These are phyloP conservation scores for Syzygium syzygioides DNA, from an alignment of 441 rosid species.

Conservation along the genomic window DNA sequence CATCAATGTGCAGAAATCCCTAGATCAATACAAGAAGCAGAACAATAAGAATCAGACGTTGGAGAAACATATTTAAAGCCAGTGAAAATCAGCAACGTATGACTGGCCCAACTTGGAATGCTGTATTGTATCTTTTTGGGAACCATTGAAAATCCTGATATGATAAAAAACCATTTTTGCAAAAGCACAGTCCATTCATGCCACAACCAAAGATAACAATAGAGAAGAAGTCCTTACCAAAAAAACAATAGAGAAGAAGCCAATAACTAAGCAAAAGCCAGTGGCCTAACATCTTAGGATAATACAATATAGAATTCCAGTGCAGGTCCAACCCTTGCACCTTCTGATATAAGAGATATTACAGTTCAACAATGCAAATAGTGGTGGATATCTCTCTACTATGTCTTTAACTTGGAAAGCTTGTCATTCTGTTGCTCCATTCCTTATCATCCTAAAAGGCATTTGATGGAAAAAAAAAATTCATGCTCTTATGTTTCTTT, in stretches of 20 bases:
- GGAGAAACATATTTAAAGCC: conserved; percentile 11
- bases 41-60: not conserved
- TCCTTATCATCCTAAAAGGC: not conserved
- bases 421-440: not conserved
- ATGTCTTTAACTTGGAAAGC: not conserved
- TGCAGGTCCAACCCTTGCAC: not conserved
- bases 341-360: not conserved
- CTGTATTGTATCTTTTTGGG: not conserved
- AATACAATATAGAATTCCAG: not conserved
- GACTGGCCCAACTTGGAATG: not conserved
- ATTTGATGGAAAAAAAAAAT: not conserved
- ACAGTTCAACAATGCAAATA: not conserved
- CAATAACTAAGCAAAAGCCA: not conserved
- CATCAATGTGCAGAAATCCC: conserved; percentile 94
- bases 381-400: not conserved
- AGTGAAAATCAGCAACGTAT: conserved; percentile 3
- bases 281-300: not conserved
- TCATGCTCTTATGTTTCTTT: not conserved
- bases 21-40: not conserved
- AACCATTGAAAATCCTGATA: not conserved
- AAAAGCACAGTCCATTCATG: not conserved
- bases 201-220: not conserved
- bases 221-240: not conserved
- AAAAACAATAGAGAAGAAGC: not conserved
- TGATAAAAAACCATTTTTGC: not conserved